Evolutionary conservation across 2,329 filamentous ascomycete species (phyloP), one percentile per base, ranked within the genome.

Genomic region (Fonsecaea monophora): DNA sequence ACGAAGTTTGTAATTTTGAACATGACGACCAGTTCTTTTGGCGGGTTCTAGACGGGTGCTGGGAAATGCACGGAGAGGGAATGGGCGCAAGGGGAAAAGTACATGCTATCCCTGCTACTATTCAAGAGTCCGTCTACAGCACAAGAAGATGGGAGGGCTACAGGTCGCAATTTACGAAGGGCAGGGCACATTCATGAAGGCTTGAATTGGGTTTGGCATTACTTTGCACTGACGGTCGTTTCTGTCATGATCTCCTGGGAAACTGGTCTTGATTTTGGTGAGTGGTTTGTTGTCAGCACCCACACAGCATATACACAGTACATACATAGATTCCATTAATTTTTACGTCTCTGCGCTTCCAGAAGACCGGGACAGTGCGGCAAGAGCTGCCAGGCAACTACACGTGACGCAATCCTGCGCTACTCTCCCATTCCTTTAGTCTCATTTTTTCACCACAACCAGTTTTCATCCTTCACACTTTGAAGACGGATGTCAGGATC

Each of bases 261-360:
- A 32, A 48, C 42, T 48, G 42, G 21, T 21, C 10, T 18, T 10
- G 10, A 21, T 12, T 21, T 21, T 21, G 42, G 18, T 30, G 21
- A 25, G 15, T 25, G 8, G 45, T 50, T 50, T 50, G 45, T 30
- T 50, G 25, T 50, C 9, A 7, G 8, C 30, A 4, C 30, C 30
- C 30, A 32, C 30, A 32, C 30, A 32, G 30, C 30, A 30, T 18
- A 25, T 10, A 25, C 45, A 21, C 45, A 50, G 21, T 30, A 50
- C 10, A 50, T 25, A 50, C 45, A 50, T 30, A 50, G 45, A 50
- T 50, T 50, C 45, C 45, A 13, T 50, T 30, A 30, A 30, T 50
- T 18, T 50, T 50, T 18, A 50, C 4, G 18, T 25, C 45, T 5
- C 30, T 30, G 18, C 15, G 18, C 45, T 25, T 50, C 15, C 40